phyloP scores from a whole-genome alignment of 495 filamentous ascomycete genomes.

The Aspergillus bridgeri region DNA sequence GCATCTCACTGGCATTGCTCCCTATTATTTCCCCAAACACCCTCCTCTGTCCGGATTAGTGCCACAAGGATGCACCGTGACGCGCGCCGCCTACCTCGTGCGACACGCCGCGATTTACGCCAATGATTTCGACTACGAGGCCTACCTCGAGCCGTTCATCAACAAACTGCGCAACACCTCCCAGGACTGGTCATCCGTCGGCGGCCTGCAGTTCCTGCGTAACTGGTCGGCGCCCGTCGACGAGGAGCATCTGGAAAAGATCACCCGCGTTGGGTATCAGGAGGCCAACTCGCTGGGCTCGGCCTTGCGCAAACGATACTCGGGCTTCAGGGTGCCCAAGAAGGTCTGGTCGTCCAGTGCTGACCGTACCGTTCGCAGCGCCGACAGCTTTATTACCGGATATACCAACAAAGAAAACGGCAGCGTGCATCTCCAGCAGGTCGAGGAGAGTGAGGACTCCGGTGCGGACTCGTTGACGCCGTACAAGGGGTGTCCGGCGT shows the following conservation, averaged over 20 bases:
- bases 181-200: constrained; percentile 13
- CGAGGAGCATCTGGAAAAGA: constrained; percentile 20
- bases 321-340: constrained; percentile 5
- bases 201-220: constrained; percentile 11
- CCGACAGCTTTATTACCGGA: constrained; percentile 18
- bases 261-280: constrained; percentile 19
- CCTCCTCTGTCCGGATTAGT: constrained; percentile 15
- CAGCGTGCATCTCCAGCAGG: constrained; percentile 13
- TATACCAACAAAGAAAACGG: constrained; percentile 16
- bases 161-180: constrained; percentile 19
- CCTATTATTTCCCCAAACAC: constrained; percentile 16
- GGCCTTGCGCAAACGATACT: constrained; percentile 13
- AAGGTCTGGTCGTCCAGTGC: constrained; percentile 21
- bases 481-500: constrained; percentile 22
- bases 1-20: constrained; percentile 16
- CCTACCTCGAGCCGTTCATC: constrained; percentile 21
- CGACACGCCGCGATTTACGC: constrained; percentile 29
- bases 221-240: constrained; percentile 21
- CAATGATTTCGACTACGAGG: constrained; percentile 27
- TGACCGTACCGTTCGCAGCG: constrained; percentile 18
- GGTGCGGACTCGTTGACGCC: constrained; percentile 24
- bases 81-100: constrained; percentile 20
- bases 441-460: constrained; percentile 15
- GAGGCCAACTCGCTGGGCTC: constrained; percentile 15
- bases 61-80: constrained; percentile 21